phyloP scores from a whole-genome alignment of 495 filamentous ascomycete genomes.

The Sordaria brevicollis region DNA sequence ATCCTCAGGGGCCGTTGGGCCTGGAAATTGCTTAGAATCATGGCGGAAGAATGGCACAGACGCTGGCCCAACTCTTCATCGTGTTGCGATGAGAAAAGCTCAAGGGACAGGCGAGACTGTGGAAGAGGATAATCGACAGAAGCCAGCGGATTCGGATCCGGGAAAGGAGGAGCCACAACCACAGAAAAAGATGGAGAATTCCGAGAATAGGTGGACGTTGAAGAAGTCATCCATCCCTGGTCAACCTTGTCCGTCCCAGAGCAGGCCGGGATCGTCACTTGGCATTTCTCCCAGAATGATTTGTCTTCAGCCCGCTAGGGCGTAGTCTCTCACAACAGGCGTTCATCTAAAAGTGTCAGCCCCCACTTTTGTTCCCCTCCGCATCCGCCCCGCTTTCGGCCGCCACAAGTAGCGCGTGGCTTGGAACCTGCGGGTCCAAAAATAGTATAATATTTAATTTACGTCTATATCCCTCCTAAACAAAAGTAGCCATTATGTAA shows the following conservation, averaged over 20 bases:
- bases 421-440: too few species aligned
- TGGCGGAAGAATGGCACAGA: constrained; percentile 4
- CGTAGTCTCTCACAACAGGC: too few species aligned
- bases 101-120: not conserved
- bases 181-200: not conserved
- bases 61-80: not conserved
- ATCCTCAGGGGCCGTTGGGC: constrained; percentile 7
- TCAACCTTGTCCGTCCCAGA: not conserved
- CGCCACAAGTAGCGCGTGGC: too few species aligned
- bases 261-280: not conserved
- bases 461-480: too few species aligned
- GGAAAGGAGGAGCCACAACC: not conserved
- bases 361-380: too few species aligned
- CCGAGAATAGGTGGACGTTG: not conserved
- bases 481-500: too few species aligned
- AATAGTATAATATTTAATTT: too few species aligned
- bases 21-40: constrained; percentile 4
- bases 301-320: too few species aligned
- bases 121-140: not conserved
- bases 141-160: not conserved
- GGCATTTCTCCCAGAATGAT: not conserved
- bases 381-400: too few species aligned
- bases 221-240: not conserved
- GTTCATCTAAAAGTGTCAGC: too few species aligned
- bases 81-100: not conserved